Percentiles rank a stretch among this genome's conserved stretches.
These are phyloP conservation scores for Stropharia rugosoannulata DNA, from an alignment of 768 basidiomycete genomes.

Conservation along the genomic window DNA sequence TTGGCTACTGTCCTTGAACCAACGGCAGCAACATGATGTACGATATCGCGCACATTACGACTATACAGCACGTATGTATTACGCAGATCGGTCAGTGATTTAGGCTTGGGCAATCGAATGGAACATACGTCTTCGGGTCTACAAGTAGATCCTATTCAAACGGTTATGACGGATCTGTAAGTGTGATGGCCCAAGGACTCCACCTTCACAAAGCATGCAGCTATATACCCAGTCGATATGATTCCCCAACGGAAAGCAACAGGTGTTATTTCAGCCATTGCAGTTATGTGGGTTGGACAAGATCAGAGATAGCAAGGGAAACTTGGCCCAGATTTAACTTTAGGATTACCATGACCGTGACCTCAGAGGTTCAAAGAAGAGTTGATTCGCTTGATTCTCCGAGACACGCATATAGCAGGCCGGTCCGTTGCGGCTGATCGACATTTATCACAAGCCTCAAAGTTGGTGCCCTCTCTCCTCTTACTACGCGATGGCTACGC, in stretches of 20 bases:
- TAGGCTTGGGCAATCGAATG: not conserved
- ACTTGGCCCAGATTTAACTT: not conserved
- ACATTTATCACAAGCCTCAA: not conserved
- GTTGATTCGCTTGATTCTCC: not conserved
- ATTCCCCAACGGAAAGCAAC: constrained; percentile 78
- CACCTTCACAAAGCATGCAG: constrained; percentile 67
- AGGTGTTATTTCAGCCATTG: constrained; percentile 33
- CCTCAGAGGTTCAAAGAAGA: not conserved
- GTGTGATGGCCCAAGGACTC: constrained; percentile 6
- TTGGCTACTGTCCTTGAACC: constrained; percentile 73
- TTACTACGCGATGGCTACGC: constrained; percentile 17
- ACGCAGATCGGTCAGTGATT: not conserved
- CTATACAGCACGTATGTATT: constrained; percentile 29
- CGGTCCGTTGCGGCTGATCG: too few relatives aligned
- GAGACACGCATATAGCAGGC: not conserved
- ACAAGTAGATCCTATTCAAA: constrained; percentile 65
- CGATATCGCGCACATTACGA: constrained; percentile 64
- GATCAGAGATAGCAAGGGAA: not conserved
- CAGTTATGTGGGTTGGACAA: constrained; percentile 3
- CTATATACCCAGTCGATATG: constrained; percentile 79
- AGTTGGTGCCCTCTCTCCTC: not conserved
- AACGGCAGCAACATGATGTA: constrained; percentile 69
- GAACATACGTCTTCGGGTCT: constrained; percentile 64
- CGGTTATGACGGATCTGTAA: not conserved
- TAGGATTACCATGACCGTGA: too few relatives aligned